These are phyloP conservation scores for Parsonsia alboflavescens DNA, from an alignment of 257 asterid genomes.

Conservation along the genomic window DNA sequence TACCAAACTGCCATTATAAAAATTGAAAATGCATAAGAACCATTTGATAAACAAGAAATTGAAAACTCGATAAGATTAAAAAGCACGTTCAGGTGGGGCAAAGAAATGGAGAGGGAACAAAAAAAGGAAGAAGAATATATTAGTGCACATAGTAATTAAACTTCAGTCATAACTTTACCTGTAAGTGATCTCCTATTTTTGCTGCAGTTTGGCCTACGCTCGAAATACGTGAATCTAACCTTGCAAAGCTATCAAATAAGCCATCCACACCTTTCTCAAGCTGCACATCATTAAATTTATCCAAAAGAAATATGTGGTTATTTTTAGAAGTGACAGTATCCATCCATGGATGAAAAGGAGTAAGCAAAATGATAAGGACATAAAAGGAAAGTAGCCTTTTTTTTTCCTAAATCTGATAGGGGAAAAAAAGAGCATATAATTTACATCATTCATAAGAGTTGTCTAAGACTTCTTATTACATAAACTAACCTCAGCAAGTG, in stretches of 20 bases:
- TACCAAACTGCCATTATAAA: neutral
- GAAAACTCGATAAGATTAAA: neutral
- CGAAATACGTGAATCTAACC: slow-evolving; percentile 94
- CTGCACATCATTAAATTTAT: slow-evolving; percentile 37
- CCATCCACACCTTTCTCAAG: slow-evolving; percentile 98
- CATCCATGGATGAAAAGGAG: neutral
- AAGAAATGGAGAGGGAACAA: neutral
- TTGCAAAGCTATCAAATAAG: slow-evolving; percentile 86
- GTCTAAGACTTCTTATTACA: neutral
- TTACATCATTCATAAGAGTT: neutral
- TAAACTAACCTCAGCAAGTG: slow-evolving; percentile 78
- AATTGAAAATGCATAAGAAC: neutral
- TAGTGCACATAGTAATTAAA: slow-evolving; percentile 8
- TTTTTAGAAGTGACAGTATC: neutral
- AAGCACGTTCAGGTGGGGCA: neutral
- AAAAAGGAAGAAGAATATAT: neutral
- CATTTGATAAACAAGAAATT: neutral
- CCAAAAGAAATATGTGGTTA: no score
- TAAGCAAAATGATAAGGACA: neutral
- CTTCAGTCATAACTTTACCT: slow-evolving; percentile 42
- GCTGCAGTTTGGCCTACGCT: slow-evolving; percentile 99
- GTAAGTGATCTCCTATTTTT: slow-evolving; percentile 96
- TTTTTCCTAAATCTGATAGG: neutral
- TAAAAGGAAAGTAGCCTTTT: neutral
- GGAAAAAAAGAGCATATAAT: neutral